Conservation (phyloP, 768 basidiomycete species). For the Boletales sp. region DNA sequence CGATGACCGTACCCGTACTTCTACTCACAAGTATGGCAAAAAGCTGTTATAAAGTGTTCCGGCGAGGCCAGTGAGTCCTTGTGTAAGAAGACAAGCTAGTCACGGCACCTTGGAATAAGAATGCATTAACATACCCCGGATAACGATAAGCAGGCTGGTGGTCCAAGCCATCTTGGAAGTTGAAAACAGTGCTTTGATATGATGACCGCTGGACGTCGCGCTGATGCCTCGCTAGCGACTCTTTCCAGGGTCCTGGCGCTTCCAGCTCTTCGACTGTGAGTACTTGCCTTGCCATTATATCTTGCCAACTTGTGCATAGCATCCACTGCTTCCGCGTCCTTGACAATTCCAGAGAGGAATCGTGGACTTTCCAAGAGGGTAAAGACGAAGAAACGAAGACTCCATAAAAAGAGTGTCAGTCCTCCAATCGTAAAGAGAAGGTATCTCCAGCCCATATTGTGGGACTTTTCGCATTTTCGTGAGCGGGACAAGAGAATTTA, state of each 20-base stretch:
- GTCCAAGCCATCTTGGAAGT: conserved; percentile 63
- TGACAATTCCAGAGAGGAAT: conserved; percentile 13
- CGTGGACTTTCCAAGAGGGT: conserved; percentile 14
- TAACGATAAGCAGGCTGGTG: conserved; percentile 52
- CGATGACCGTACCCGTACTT: neutral
- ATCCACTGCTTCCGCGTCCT: conserved; percentile 12
- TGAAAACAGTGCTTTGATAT: conserved; percentile 61
- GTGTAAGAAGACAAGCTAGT: neutral
- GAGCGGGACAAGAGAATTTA: conserved; percentile 46
- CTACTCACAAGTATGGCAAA: conserved; percentile 48
- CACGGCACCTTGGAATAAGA: neutral
- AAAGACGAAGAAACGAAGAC: conserved; percentile 15
- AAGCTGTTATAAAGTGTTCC: conserved; percentile 63
- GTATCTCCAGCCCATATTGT: conserved; percentile 66
- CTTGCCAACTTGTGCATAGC: conserved; percentile 12
- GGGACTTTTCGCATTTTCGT: conserved; percentile 34
- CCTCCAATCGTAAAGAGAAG: conserved; percentile 38
- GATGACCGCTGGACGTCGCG: conserved; percentile 26
- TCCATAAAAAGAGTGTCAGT: conserved; percentile 12
- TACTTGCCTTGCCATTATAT: conserved; percentile 7
- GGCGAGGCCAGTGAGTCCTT: conserved; percentile 73
- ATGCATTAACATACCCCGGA: conserved; percentile 37
- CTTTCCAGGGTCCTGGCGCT: conserved; percentile 24
- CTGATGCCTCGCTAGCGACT: conserved; percentile 13
- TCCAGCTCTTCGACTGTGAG: conserved; percentile 34